Evolutionary conservation across 768 basidiomycete species (phyloP), one percentile per base, ranked within the genome.

Genomic region (Pholiota molesta): DNA sequence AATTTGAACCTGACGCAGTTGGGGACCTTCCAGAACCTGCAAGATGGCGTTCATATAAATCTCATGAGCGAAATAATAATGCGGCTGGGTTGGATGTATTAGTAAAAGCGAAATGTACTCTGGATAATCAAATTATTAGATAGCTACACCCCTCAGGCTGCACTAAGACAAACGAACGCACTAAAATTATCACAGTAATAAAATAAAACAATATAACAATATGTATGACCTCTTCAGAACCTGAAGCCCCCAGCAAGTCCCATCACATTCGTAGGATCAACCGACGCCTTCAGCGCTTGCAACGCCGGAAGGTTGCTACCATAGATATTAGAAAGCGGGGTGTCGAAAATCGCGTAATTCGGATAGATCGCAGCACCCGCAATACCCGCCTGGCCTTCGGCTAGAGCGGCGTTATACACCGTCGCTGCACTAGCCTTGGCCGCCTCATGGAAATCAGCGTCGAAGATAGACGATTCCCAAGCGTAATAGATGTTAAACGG

Each of bases 181-280:
- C 9, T 17, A 19, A 10, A 47, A 14, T 4, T 21, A 49, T 31
- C 6, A 47, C 26, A 45, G 28, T 17, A 40, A n/a, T n/a, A n/a
- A n/a, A n/a, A n/a, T n/a, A n/a, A n/a, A n/a, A n/a, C n/a, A n/a
- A n/a, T n/a, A n/a, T n/a, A 29, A 16, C 21, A 11, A 21, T 21
- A 31, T 33, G 2, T n/a, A 51, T 47, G 1, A 17, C 11, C 14
- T 21, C 23, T 14, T 60, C 59, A 80, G 37, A 85, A 71, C 70
- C 86, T 88, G 70, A 81, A 88, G 5, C 87, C 89, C 3, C 87
- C 88, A 13, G 87, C 80, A 21, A 88, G 80, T n/a, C 79, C 81
- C 87, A 91, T 90, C 42, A 89, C 78, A 66, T 85, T 79, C 3
- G 72, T 55, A 0, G 88, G 88, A 68, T 91, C 89, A 55, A 84